phyloP scores from a whole-genome alignment of 805 yeast species.

The Saccharomyces cerevisiae region DNA sequence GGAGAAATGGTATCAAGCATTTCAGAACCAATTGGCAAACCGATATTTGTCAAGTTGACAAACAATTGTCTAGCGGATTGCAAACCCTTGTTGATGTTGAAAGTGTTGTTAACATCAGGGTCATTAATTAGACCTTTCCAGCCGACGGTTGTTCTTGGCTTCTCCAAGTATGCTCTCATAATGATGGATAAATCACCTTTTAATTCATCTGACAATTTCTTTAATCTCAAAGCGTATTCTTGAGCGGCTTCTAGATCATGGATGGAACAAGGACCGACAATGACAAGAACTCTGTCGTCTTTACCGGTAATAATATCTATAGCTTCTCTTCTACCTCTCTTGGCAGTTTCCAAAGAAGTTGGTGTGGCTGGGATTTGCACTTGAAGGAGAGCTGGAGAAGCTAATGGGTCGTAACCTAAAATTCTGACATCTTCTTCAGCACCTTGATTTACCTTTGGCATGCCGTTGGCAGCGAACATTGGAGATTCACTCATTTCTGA shows the following conservation, averaged over 20 bases:
- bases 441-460: constrained; percentile 40
- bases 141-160: constrained; percentile 98
- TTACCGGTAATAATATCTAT: constrained; percentile 61
- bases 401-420: constrained; percentile 87
- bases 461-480: constrained; percentile 32
- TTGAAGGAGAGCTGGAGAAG: constrained; percentile 86
- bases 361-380: constrained; percentile 67
- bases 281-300: constrained; percentile 77
- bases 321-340: constrained; percentile 71
- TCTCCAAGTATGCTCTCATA: constrained; percentile 97
- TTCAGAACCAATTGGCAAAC: constrained; percentile 91
- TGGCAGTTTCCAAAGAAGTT: constrained; percentile 52
- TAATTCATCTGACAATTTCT: constrained; percentile 59
- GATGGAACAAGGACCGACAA: constrained; percentile 95
- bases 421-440: constrained; percentile 72
- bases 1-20: constrained; percentile 98
- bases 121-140: constrained; percentile 98
- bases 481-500: constrained; percentile 14
- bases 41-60: constrained; percentile 61
- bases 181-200: constrained; percentile 70
- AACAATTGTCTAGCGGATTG: constrained; percentile 80
- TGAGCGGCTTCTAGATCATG: constrained; percentile 86
- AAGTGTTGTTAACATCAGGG: constrained; percentile 87
- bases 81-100: constrained; percentile 91
- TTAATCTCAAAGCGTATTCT: constrained; percentile 72